Conservation (phyloP, 139 green algal species). For the Haematococcus sp. region DNA sequence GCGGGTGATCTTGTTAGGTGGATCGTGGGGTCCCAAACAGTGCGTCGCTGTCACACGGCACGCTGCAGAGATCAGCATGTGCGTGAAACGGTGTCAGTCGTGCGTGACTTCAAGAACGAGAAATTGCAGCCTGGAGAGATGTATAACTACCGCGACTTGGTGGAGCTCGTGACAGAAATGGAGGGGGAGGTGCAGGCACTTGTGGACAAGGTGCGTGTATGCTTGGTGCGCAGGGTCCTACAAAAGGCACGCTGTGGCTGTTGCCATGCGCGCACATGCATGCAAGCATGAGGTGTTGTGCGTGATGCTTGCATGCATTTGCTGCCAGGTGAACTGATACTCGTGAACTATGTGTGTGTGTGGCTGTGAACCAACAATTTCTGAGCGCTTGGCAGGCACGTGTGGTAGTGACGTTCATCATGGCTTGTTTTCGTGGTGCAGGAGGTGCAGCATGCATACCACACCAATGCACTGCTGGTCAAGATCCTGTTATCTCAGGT, state of each 20-base stretch:
- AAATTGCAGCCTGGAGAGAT: constrained; percentile 37
- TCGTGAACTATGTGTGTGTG: not conserved
- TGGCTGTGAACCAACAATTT: not conserved
- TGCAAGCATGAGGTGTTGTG: not conserved
- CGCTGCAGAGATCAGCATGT: constrained; percentile 38
- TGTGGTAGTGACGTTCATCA: not conserved
- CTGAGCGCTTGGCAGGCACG: not conserved
- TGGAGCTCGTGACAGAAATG: constrained; percentile 21
- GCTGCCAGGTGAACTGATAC: too few relatives aligned
- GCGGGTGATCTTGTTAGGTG: not conserved
- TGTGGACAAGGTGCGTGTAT: constrained; percentile 34
- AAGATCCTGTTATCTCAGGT: constrained; percentile 33
- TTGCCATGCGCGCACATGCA: not conserved
- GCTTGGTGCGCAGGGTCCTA: not conserved
- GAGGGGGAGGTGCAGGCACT: constrained; percentile 15
- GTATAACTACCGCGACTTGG: constrained; percentile 46
- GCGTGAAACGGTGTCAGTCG: constrained; percentile 20
- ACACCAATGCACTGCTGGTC: constrained; percentile 43
- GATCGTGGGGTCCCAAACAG: not conserved
- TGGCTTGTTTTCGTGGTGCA: not conserved
- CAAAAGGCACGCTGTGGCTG: too few relatives aligned
- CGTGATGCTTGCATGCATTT: too few relatives aligned
- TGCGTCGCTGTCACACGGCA: not conserved
- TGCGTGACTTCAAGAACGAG: constrained; percentile 41
- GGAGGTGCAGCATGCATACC: constrained; percentile 49